A percentile compares a stretch with the other conserved stretches of the same genome.
Evolutionary conservation across 2,329 filamentous ascomycete species (phyloP).

Genomic region (Geosmithia flava): DNA sequence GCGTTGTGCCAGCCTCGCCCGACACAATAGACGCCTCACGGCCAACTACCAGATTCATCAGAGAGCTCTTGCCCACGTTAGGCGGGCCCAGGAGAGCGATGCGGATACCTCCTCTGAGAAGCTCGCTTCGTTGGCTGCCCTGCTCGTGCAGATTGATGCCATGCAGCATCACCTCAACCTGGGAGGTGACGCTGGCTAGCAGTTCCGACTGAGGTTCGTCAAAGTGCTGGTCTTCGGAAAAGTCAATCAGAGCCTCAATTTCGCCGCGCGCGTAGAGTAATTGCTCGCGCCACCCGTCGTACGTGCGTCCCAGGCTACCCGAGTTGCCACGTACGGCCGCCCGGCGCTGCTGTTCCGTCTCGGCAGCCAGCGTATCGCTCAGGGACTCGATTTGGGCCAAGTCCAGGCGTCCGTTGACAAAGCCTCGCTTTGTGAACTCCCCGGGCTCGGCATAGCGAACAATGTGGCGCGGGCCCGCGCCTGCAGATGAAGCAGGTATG

Average conservation of each 20-base stretch:
- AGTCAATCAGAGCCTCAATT: slow-evolving; percentile 92
- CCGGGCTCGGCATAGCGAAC: slow-evolving; percentile 89
- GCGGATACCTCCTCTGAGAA: slow-evolving; percentile 73
- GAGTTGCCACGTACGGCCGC: slow-evolving; percentile 71
- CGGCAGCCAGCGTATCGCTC: slow-evolving; percentile 48
- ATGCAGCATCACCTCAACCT: slow-evolving; percentile 48
- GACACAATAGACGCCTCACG: slow-evolving; percentile 93
- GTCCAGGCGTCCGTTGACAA: slow-evolving; percentile 74
- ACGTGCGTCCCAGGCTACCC: slow-evolving; percentile 57
- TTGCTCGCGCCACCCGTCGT: slow-evolving; percentile 70
- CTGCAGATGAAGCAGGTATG: slow-evolving; percentile 17
- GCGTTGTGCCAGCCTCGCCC: slow-evolving; percentile 80
- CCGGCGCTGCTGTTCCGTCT: slow-evolving; percentile 88
- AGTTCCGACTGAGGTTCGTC: slow-evolving; percentile 72
- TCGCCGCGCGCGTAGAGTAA: slow-evolving; percentile 77
- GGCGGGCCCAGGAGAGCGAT: slow-evolving; percentile 83
- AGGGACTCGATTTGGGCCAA: slow-evolving; percentile 70
- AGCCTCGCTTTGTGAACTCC: slow-evolving; percentile 89
- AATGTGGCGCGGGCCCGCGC: slow-evolving; percentile 7
- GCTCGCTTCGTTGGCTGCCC: slow-evolving; percentile 71
- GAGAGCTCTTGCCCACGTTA: slow-evolving; percentile 88
- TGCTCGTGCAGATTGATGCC: slow-evolving; percentile 58
- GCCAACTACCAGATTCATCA: slow-evolving; percentile 83
- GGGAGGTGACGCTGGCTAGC: slow-evolving; percentile 52
- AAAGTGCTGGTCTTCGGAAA: slow-evolving; percentile 94